phyloP scores from a whole-genome alignment of 768 basidiomycete species.

The Leccinum longicurvipes region DNA sequence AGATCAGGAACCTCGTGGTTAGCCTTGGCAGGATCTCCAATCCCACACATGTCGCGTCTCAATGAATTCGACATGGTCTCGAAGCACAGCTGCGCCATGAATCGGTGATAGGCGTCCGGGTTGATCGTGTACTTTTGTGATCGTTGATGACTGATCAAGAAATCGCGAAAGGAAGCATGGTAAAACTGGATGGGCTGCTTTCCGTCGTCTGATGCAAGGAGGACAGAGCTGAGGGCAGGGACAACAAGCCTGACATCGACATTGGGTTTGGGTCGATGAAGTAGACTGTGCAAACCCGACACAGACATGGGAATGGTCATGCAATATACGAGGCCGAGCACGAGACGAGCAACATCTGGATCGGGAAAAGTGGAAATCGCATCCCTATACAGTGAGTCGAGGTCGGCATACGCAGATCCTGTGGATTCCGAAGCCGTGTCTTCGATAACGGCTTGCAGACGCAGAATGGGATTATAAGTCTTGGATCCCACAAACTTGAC shows the following conservation, averaged over 20 bases:
- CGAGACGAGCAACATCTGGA: constrained; percentile 13
- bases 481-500: constrained; percentile 24
- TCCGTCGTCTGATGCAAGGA: constrained; percentile 10
- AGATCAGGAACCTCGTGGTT: constrained; percentile 15
- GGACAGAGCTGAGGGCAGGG: constrained; percentile 18
- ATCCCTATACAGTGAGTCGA: constrained; percentile 15
- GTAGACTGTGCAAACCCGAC: constrained; percentile 6
- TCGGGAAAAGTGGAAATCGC: constrained; percentile 16
- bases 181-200: constrained; percentile 20
- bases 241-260: constrained; percentile 16
- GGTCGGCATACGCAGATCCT: constrained; percentile 11
- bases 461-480: constrained; percentile 16
- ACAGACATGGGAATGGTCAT: constrained; percentile 14
- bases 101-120: constrained; percentile 12
- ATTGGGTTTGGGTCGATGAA: constrained; percentile 10
- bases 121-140: constrained; percentile 8
- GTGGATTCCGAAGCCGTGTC: constrained; percentile 4
- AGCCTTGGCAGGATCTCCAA: constrained; percentile 13
- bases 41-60: constrained; percentile 14
- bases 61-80: constrained; percentile 12
- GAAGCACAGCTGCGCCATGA: constrained; percentile 17
- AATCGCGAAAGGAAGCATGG: constrained; percentile 21
- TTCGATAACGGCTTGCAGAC: constrained; percentile 13
- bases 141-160: constrained; percentile 12
- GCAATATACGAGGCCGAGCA: constrained; percentile 18